Conservation (phyloP, 2,329 filamentous ascomycete genomes). For the Ceratocystiopsis brevicomis region DNA sequence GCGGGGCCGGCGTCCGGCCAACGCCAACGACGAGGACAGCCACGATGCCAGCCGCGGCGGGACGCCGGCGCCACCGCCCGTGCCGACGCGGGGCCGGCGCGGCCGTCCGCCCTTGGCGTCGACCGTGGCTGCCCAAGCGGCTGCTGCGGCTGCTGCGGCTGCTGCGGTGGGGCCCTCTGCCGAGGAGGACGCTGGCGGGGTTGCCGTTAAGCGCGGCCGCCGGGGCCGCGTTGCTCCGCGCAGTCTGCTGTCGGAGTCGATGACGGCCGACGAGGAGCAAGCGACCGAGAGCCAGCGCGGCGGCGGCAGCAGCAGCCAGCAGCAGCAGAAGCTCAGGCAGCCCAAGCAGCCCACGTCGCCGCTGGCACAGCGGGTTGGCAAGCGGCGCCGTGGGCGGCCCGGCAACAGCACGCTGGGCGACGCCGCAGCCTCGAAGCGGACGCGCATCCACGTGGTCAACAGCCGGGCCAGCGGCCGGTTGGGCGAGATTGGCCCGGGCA, state of each 20-base stretch:
- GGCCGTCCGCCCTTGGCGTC: slow-evolving; percentile 2
- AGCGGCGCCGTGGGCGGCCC: background rate
- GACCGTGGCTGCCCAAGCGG: background rate
- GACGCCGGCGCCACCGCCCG: slow-evolving; percentile 14
- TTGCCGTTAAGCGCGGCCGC: slow-evolving; percentile 5
- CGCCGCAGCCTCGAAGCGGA: slow-evolving; percentile 5
- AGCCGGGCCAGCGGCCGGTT: background rate
- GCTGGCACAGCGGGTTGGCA: background rate
- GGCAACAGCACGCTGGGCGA: slow-evolving; percentile 1
- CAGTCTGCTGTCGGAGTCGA: slow-evolving; percentile 9
- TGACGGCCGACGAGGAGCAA: slow-evolving; percentile 6
- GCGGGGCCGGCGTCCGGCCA: slow-evolving; percentile 18
- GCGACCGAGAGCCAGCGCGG: background rate
- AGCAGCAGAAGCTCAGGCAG: too few relatives aligned
- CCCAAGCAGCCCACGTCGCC: background rate
- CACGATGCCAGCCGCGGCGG: slow-evolving; percentile 32
- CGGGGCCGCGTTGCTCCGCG: slow-evolving; percentile 6
- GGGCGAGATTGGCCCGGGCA: slow-evolving; percentile 20
- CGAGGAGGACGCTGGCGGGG: slow-evolving; percentile 1
- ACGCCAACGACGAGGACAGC: slow-evolving; percentile 30
- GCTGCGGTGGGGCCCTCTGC: background rate
- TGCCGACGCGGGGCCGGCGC: background rate
- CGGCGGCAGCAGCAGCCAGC: too few relatives aligned
- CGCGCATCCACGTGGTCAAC: slow-evolving; percentile 7
- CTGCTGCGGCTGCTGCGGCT: background rate